Base-by-base conservation (phyloP, 805 yeast genomes). In the Candida tallmaniae region DNA sequence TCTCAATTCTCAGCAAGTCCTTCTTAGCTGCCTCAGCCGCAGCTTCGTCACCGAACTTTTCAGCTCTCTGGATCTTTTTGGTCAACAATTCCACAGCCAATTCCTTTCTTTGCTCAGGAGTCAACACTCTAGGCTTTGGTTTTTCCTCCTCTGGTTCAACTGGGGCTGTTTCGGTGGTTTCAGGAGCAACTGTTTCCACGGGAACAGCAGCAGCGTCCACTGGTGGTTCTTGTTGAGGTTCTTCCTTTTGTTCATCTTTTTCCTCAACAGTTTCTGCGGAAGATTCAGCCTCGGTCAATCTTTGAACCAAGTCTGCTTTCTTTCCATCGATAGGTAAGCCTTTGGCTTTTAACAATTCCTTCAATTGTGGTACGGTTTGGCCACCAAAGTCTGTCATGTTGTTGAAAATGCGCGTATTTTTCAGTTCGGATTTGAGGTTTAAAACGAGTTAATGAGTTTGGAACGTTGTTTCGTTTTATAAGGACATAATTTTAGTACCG, bases 301-400 rank as follows among this genome's bases (percentile, higher is more conserved):
- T 72, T 11, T 73, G 73, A 37, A 83, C 65, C 46, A 83, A 63
- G 34, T 87, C 96, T 27, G 82, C 78, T 58, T 90, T 90, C 47
- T 85, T 79, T 15, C 97, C 97, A 25, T 74, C 74, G 5, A 68
- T 65, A 2, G 93, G 56, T 32, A 90, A 71, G 1, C 81, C 83
- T 41, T 79, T 78, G 15, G 70, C 59, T 48, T 81, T 80, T 48
- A 90, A 71, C 37, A 75, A 51, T 42, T 83, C 95, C 56, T 85
- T 89, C 58, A 90, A 72, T 65, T 88, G 95, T 13, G 81, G 78
- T 33, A 88, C 96, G 2, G 89, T 81, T 44, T 76, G 70, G n/a
- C 78, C 51, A n/a, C 76, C 52, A 54, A 78, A 81, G 8, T 70
- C 70, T 12, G 76, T 44, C 80, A 77, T 76, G 26, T n/a, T n/a